phyloP scores from a whole-genome alignment of 2,329 filamentous ascomycete genomes.

The Chrysoporthe deuterocubensis region DNA sequence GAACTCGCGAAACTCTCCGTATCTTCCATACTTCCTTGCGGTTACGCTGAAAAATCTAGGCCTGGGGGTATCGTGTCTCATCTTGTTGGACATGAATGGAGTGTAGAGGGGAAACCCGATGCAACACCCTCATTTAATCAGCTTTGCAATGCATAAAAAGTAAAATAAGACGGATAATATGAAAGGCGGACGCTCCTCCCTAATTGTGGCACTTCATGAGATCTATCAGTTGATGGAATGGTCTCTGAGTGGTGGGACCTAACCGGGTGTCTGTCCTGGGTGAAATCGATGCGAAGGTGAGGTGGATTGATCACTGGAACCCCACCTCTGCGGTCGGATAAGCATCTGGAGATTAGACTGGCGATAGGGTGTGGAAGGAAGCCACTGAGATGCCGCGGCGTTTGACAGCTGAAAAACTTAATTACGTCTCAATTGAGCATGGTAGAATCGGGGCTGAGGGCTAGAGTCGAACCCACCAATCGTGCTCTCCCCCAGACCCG shows the following conservation, averaged over 20 bases:
- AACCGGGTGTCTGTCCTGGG: too few relatives aligned
- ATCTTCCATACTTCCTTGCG: slow-evolving; percentile 17
- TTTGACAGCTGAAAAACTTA: background rate
- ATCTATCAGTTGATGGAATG: too few relatives aligned
- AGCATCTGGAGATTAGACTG: too few relatives aligned
- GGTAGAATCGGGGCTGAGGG: background rate
- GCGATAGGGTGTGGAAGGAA: background rate
- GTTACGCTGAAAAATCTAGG: background rate
- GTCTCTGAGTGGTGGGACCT: too few relatives aligned
- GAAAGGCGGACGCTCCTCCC: too few relatives aligned
- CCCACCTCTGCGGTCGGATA: too few relatives aligned
- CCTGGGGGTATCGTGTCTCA: background rate
- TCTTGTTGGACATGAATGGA: background rate
- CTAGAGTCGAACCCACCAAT: background rate
- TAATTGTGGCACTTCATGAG: too few relatives aligned
- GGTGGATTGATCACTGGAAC: background rate
- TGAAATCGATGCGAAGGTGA: background rate
- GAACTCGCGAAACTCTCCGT: slow-evolving; percentile 22
- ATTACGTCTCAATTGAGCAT: background rate
- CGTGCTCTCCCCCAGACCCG: background rate
- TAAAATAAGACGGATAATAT: too few relatives aligned
- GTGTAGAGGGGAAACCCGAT: too few relatives aligned
- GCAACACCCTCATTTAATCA: too few relatives aligned
- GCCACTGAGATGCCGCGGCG: background rate
- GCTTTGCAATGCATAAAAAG: too few relatives aligned